Percentiles rank a stretch among this genome's conserved stretches.
phyloP scores from a whole-genome alignment of 805 yeast species.

The Saccharomycopsis oosterbeekiorum region DNA sequence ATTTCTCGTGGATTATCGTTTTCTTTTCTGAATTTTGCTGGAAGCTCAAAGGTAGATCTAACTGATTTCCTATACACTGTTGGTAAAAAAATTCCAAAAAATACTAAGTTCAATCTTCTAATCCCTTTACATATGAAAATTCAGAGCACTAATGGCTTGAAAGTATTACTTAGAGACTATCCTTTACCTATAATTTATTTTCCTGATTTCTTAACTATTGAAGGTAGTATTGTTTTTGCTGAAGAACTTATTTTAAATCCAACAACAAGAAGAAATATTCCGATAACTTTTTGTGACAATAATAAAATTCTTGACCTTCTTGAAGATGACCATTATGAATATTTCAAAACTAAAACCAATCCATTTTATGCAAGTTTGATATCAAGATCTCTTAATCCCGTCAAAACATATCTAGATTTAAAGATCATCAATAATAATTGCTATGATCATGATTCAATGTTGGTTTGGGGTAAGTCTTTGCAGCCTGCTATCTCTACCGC shows the following conservation, averaged over 20 bases:
- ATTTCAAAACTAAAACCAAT: slow-evolving; percentile 23
- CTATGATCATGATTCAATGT: slow-evolving; percentile 32
- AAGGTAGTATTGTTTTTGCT: slow-evolving; percentile 46
- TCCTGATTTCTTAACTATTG: slow-evolving; percentile 24
- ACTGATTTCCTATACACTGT: slow-evolving; percentile 29
- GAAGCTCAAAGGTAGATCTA: slow-evolving; percentile 11
- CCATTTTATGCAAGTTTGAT: slow-evolving; percentile 48
- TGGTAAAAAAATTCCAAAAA: slow-evolving; percentile 46
- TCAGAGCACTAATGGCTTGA: slow-evolving; percentile 31
- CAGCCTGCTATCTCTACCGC: slow-evolving; percentile 52
- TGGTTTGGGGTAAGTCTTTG: slow-evolving; percentile 57
- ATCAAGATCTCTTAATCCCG: slow-evolving; percentile 54
- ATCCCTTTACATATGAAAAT: slow-evolving; percentile 40
- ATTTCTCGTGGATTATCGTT: background rate
- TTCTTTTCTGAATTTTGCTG: slow-evolving; percentile 3
- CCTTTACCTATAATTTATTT: slow-evolving; percentile 49
- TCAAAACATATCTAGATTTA: slow-evolving; percentile 45
- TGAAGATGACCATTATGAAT: background rate
- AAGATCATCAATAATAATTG: slow-evolving; percentile 35
- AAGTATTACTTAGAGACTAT: slow-evolving; percentile 42
- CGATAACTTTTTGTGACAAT: slow-evolving; percentile 25
- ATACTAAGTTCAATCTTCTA: slow-evolving; percentile 43
- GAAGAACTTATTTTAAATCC: slow-evolving; percentile 38
- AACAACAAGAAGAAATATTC: slow-evolving; percentile 38
- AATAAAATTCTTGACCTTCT: background rate